These are phyloP conservation scores for Penicillium nucicola DNA, from an alignment of 495 filamentous ascomycete genomes.

Conservation along the genomic window DNA sequence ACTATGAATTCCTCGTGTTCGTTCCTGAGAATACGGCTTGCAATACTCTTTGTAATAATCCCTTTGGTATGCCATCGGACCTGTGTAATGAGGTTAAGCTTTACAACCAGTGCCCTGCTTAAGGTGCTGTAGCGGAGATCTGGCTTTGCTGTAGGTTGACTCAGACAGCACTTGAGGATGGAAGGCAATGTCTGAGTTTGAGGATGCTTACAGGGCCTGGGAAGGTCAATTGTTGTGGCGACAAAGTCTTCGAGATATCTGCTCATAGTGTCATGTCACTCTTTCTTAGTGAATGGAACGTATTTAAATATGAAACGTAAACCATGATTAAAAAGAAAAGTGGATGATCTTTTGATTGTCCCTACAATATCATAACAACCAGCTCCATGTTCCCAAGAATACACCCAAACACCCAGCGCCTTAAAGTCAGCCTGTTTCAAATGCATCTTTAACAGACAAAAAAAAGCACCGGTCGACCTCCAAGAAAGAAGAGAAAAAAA, in stretches of 20 bases:
- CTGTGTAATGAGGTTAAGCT: conserved; percentile 39
- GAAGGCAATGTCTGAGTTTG: background rate
- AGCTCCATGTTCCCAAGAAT: conserved; percentile 9
- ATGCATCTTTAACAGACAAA: conserved; percentile 22
- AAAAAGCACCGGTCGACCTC: conserved; percentile 10
- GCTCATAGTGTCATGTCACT: background rate
- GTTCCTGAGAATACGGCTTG: conserved; percentile 36
- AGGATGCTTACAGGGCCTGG: background rate
- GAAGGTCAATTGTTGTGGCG: background rate
- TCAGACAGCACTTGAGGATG: background rate
- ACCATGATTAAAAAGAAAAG: conserved; percentile 7
- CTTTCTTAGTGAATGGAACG: background rate
- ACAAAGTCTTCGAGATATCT: background rate
- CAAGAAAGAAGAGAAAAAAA: conserved; percentile 11
- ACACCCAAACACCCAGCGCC: conserved; percentile 27
- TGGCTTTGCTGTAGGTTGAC: background rate
- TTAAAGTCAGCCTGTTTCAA: conserved; percentile 17
- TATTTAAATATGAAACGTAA: background rate
- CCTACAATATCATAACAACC: conserved; percentile 15
- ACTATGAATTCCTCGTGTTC: conserved; percentile 44
- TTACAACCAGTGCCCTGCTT: conserved; percentile 30
- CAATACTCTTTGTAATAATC: conserved; percentile 38
- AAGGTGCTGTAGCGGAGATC: background rate
- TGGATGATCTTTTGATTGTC: conserved; percentile 20
- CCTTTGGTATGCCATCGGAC: conserved; percentile 23